Conservation (phyloP, 345 rosid species). For the Salix koriyanagi region DNA sequence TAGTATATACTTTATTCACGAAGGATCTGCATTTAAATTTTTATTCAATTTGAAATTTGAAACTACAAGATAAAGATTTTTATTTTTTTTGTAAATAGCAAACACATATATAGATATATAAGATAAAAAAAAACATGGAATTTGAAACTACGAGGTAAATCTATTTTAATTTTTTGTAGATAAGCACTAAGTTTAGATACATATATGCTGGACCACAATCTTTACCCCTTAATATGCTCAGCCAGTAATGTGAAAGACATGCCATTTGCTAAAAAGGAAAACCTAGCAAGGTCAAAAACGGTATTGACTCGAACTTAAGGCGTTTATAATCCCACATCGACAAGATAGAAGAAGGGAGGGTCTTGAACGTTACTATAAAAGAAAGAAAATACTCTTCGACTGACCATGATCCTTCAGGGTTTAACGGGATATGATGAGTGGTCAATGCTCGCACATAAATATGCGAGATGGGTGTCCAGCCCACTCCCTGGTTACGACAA, state of each 20-base stretch:
- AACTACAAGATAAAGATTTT: too few species aligned
- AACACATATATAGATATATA: neutral
- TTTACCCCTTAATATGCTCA: too few species aligned
- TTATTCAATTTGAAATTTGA: too few species aligned
- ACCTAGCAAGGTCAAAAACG: neutral
- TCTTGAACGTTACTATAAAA: neutral
- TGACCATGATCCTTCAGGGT: constrained; percentile 45
- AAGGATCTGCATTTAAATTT: too few species aligned
- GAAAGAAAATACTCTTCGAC: fast-evolving
- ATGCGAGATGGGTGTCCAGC: constrained; percentile 52
- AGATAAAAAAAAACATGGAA: neutral
- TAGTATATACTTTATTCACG: too few species aligned
- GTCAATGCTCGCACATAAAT: constrained; percentile 15
- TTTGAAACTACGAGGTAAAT: neutral
- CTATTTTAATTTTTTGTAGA: neutral
- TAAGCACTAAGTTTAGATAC: neutral
- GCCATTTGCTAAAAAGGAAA: neutral
- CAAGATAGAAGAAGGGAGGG: neutral
- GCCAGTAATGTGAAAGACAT: neutral
- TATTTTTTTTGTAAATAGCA: too few species aligned
- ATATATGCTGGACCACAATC: too few species aligned
- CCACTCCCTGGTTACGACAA: constrained; percentile 55
- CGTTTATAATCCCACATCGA: constrained; percentile 39
- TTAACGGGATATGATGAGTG: constrained; percentile 61
- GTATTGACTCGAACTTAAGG: too few species aligned